Conservation (phyloP, 2,329 filamentous ascomycete genomes). For the Bisporella sp. region DNA sequence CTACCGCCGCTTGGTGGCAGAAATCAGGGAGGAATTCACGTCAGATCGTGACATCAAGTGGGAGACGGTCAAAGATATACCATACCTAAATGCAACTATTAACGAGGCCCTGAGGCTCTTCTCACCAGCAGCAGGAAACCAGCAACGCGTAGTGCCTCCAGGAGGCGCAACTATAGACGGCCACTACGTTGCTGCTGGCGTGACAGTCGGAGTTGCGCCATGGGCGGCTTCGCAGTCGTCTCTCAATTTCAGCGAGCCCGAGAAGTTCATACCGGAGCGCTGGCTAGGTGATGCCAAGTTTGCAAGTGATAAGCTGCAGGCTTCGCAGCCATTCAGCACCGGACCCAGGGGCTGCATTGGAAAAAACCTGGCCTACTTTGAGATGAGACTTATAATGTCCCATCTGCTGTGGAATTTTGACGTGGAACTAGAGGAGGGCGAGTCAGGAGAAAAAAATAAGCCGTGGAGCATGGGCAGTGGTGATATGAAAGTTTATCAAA, state of each 20-base stretch:
- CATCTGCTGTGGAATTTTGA: constrained; percentile 10
- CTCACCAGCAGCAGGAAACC: not conserved
- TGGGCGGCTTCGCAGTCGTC: too few relatives aligned
- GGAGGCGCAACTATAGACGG: not conserved
- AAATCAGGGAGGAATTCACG: too few relatives aligned
- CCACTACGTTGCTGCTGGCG: not conserved
- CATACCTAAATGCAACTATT: constrained; percentile 7
- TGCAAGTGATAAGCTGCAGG: too few relatives aligned
- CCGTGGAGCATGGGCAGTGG: too few relatives aligned
- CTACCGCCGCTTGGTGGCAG: too few relatives aligned
- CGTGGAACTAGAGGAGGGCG: too few relatives aligned
- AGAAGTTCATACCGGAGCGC: not conserved
- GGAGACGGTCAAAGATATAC: not conserved
- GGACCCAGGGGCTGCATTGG: constrained; percentile 11
- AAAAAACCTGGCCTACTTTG: constrained; percentile 8
- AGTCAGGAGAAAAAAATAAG: too few relatives aligned
- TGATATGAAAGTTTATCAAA: too few relatives aligned
- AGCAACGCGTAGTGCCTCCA: not conserved
- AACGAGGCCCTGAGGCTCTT: constrained; percentile 4
- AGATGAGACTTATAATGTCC: constrained; percentile 8
- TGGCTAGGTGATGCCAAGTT: too few relatives aligned
- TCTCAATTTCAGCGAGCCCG: not conserved
- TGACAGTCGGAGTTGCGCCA: not conserved
- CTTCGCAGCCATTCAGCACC: constrained; percentile 2
- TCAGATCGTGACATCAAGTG: too few relatives aligned